Evolutionary conservation across 2,329 filamentous ascomycete genomes (phyloP), one percentile per base, ranked within the genome.

Genomic region (Plectosphaerella sp.): DNA sequence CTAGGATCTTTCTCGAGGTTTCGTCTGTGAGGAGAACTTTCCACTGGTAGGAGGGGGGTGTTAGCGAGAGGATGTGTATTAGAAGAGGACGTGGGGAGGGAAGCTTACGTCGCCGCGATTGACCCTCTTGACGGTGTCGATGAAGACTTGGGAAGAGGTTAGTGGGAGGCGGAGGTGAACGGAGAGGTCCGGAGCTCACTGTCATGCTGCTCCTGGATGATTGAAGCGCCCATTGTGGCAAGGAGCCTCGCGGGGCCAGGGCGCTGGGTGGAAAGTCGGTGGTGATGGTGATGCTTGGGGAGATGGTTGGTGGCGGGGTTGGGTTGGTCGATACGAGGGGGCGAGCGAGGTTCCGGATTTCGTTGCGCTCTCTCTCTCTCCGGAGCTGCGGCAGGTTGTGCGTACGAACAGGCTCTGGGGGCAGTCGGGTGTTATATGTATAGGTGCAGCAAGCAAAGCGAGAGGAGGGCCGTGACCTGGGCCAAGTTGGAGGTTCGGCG

Each of bases 11-110:
- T 68, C 87, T 86, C 67, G 90, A 92, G 52, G 77, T 79, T 60
- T 89, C 86, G 72, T 99, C 94, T 63, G 97, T 78, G 50, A 99
- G 87, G 61, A 99, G 76, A 60, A 97, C 89, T 82, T 97, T 99
- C 94, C 94, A 99, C 91, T 97, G 59, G 51, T n/a, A n/a, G n/a
- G n/a, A n/a, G 49, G 9, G 15, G 11, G 15, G 36, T 9, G 33
- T 16, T 39, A 37, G 39, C 36, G 16, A 33, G 16, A 52, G 39
- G 16, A 37, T n/a, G n/a, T n/a, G 12, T 25, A 12, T 4, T 42
- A 20, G 14, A 10, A 39, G 48, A 45, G 25, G 35, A 43, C 33
- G n/a, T n/a, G 42, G 15, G 39, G 51, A 41, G 43, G 22, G 50
- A 20, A 49, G 64, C 83, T 70, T 78, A 94, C 89, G 70, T 96